These are phyloP conservation scores for Henckelia pumila DNA, from an alignment of 257 asterid species.

Conservation along the genomic window DNA sequence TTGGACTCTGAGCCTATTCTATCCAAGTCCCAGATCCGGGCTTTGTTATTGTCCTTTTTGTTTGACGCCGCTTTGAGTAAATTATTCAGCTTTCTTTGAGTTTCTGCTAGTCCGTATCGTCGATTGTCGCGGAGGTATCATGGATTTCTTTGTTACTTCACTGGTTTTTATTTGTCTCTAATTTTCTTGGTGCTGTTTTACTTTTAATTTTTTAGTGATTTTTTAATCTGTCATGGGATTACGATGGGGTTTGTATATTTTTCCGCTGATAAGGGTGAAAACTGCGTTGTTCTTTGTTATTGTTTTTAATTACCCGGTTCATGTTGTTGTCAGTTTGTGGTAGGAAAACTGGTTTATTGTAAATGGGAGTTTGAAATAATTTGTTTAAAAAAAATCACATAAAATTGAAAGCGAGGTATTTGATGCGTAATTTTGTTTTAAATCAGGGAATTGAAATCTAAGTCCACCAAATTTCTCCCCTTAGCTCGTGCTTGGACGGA, in stretches of 20 bases:
- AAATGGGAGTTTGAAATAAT: not conserved
- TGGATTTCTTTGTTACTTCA: not conserved
- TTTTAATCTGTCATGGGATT: not conserved
- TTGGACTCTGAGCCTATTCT: constrained; percentile 21
- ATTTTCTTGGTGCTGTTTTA: not conserved
- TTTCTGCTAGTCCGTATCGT: not conserved
- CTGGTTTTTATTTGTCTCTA: constrained; percentile 3
- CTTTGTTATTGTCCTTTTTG: not conserved
- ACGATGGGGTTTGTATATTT: not conserved
- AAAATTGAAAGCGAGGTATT: not conserved
- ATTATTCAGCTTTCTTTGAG: not conserved
- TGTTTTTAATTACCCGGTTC: not conserved
- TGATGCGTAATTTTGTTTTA: too few relatives aligned
- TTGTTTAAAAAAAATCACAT: not conserved
- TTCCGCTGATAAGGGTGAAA: not conserved
- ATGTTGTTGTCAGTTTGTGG: not conserved
- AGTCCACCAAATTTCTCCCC: not conserved
- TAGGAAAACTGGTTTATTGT: not conserved
- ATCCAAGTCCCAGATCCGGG: not conserved
- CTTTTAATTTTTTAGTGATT: not conserved
- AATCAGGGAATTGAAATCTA: not conserved
- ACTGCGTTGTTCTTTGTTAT: not conserved
- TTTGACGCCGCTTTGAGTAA: not conserved
- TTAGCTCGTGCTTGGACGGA: too few relatives aligned
- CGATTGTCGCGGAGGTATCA: constrained; percentile 18